A percentile compares a stretch with the other conserved stretches of the same genome.
Conservation (phyloP, 2,329 filamentous ascomycete species). For the Aspergillus aculeatinus region DNA sequence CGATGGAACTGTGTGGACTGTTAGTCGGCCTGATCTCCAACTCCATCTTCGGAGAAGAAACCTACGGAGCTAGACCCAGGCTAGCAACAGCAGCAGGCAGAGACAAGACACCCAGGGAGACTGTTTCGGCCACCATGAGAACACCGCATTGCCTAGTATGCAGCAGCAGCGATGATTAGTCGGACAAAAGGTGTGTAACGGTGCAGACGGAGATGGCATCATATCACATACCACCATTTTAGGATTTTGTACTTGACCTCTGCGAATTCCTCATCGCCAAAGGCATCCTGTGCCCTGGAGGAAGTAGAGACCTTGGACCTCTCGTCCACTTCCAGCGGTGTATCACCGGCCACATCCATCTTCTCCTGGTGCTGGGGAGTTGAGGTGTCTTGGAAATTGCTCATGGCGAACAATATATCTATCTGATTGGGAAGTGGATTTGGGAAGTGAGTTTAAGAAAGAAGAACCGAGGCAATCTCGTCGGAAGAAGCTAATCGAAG, state of each 20-base stretch:
- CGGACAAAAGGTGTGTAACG: background rate
- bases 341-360: constrained; percentile 7
- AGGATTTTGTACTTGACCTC: constrained; percentile 54
- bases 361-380: constrained; percentile 7
- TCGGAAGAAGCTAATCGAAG: too few species aligned
- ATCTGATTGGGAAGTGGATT: too few species aligned
- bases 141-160: constrained; percentile 43
- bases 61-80: constrained; percentile 54
- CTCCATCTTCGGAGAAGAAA: constrained; percentile 2
- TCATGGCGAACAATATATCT: too few species aligned
- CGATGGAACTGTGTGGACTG: constrained; percentile 29
- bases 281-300: constrained; percentile 35
- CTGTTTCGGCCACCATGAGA: constrained; percentile 60
- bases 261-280: constrained; percentile 40
- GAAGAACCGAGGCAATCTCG: too few species aligned
- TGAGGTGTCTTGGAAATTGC: too few species aligned
- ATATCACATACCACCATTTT: constrained; percentile 43
- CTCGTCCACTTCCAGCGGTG: constrained; percentile 17
- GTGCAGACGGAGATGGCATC: too few species aligned
- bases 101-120: constrained; percentile 57
- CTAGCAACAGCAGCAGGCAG: constrained; percentile 54
- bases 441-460: too few species aligned
- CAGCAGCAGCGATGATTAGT: constrained; percentile 12
- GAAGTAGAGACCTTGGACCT: constrained; percentile 21
- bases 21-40: background rate